Evolutionary conservation across 2,329 filamentous ascomycete species (phyloP), one percentile per base, ranked within the genome.

Genomic region (Sclerotinia borealis): DNA sequence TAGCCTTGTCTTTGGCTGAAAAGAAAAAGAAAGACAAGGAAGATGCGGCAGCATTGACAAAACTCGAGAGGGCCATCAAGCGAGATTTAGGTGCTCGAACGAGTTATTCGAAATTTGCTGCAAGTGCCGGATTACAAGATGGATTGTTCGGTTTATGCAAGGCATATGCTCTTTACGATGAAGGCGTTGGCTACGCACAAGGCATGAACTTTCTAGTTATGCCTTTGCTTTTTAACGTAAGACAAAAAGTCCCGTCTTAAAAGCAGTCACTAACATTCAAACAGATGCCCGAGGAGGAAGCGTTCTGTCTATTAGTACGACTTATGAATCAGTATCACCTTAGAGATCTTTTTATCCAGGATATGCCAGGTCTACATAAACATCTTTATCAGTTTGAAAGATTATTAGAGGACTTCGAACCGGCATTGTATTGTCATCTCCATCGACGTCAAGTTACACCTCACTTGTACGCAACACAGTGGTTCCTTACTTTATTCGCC

Each of bases 121-220:
- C 93, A 66, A 90, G 92, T 39, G 90, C 93, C 66, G 93, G 92
- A 39, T 85, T 96, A 49, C 95, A 98, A 76, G 95, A 98, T 71
- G 91, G 91, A 10, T 83, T 99, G 11, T 98, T 96, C 76, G 93
- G 93, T 43, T 86, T 99, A 41, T 99, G 95, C 80, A 99, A 98
- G 77, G 93, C 95, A 1, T 99, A 99, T 77, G 95, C 95, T 17
- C 81, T 99, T 36, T 98, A 93, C 70, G 95, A 99, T 72, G 92
- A 96, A 72, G 89, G 83, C 9, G 95, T 99, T 41, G 93, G 95
- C 37, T 99, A 99, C 76, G 93, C 96, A 0, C 95, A 99, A 76
- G 95, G 95, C 73, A 97, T 99, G 90, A 99, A 98, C 74, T 99
- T 99, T 73, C 85, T 99, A 65, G 90, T 92, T 55, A 98, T 98